Conservation (phyloP, 768 basidiomycete species). For the Mycena haematopus region DNA sequence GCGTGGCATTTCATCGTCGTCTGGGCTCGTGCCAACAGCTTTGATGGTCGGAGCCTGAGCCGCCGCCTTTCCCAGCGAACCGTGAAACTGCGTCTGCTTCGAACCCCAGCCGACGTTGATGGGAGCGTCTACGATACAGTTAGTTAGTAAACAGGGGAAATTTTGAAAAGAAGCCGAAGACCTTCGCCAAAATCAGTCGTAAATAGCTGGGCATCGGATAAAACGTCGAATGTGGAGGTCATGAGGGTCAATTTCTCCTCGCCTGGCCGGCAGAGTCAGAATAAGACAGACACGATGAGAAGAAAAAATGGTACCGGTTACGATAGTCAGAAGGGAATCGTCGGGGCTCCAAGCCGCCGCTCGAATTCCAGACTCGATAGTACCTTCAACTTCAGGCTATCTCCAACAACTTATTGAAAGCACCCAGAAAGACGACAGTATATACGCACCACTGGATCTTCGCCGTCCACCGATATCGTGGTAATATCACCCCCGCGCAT, state of each 20-base stretch:
- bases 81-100: slow-evolving; percentile 96
- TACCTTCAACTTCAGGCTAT: slow-evolving; percentile 84
- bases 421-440: neutral
- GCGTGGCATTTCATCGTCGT: slow-evolving; percentile 74
- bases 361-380: slow-evolving; percentile 82
- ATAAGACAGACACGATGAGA: slow-evolving; percentile 16
- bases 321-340: slow-evolving; percentile 81
- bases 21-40: slow-evolving; percentile 60
- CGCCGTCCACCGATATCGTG: slow-evolving; percentile 62
- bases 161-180: slow-evolving; percentile 30
- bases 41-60: slow-evolving; percentile 58
- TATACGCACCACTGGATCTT: slow-evolving; percentile 49
- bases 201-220: slow-evolving; percentile 79
- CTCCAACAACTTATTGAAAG: slow-evolving; percentile 30
- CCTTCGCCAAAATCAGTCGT: slow-evolving; percentile 88
- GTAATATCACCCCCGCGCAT: slow-evolving; percentile 86
- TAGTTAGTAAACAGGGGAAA: slow-evolving; percentile 14
- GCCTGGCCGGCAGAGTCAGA: slow-evolving; percentile 44
- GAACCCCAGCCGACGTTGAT: slow-evolving; percentile 99
- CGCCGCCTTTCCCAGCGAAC: slow-evolving; percentile 88
- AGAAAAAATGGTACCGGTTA: slow-evolving; percentile 58
- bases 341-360: slow-evolving; percentile 93
- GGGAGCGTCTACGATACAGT: slow-evolving; percentile 66
- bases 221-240: slow-evolving; percentile 87
- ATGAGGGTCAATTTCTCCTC: slow-evolving; percentile 85